These are phyloP conservation scores for Apiospora kogelbergensis DNA, from an alignment of 2,329 filamentous ascomycete species.

Conservation along the genomic window DNA sequence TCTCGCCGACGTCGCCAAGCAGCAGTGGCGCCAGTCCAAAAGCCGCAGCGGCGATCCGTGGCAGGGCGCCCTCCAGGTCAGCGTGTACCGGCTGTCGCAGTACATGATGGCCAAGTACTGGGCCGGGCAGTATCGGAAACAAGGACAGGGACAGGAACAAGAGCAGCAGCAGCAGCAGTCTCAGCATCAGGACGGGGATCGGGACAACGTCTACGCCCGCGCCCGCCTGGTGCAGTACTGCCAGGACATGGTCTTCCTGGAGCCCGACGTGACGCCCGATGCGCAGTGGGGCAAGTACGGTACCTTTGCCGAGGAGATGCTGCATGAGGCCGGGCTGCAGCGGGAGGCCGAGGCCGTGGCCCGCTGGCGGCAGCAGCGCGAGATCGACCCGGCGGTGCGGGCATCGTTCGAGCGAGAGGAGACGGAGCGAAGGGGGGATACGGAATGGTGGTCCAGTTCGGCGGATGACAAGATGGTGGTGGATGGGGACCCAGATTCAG, in stretches of 20 bases:
- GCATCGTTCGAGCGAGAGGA: not conserved
- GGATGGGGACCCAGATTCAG: not conserved
- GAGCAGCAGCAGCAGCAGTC: not conserved
- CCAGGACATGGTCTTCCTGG: conserved; percentile 1
- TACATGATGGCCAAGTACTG: conserved; percentile 1
- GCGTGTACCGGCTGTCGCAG: not conserved
- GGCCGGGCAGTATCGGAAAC: not conserved
- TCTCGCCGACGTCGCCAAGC: not conserved
- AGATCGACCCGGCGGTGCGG: conserved; percentile 1
- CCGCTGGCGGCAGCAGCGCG: not conserved
- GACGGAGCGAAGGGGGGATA: not conserved
- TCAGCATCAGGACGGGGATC: not conserved
- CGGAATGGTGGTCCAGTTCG: conserved; percentile 1
- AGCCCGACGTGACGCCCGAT: not conserved
- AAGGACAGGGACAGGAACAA: not conserved
- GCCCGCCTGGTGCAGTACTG: not conserved
- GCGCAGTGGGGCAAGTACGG: conserved; percentile 2
- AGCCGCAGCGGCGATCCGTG: not conserved
- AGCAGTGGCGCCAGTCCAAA: not conserved
- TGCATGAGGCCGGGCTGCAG: not conserved
- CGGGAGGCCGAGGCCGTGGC: not conserved
- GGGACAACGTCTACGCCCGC: not conserved
- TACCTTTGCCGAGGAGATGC: not conserved
- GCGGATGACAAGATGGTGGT: not conserved
- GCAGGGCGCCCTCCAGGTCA: not conserved